Percentiles rank a stretch among this genome's conserved stretches.
Evolutionary conservation across 305 asterid species (phyloP).

Genomic region (Solanum hybrid): DNA sequence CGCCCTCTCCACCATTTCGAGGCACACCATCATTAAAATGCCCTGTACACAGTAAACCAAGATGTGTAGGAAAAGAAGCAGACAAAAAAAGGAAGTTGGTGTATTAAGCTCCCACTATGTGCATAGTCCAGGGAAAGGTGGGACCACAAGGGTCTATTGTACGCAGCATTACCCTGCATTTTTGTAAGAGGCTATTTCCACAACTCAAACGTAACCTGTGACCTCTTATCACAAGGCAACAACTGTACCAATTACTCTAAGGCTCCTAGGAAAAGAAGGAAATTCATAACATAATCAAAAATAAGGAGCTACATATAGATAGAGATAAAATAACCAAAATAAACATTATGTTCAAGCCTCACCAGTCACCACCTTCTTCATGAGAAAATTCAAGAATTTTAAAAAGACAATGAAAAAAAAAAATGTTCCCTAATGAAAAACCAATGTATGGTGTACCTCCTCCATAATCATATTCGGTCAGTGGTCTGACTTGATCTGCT

Average conservation of each 20-base stretch:
- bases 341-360: background rate
- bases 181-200: background rate
- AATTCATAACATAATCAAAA: background rate
- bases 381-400: background rate
- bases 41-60: background rate
- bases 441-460: constrained; percentile 5
- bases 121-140: background rate
- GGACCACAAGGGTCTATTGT: background rate
- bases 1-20: constrained; percentile 3
- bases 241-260: background rate
- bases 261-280: background rate
- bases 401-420: background rate
- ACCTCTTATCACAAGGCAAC: background rate
- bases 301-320: background rate
- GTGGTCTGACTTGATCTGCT: constrained; percentile 15
- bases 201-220: background rate
- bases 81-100: background rate
- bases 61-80: background rate
- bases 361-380: background rate
- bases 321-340: background rate
- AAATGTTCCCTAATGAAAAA: background rate
- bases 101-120: background rate
- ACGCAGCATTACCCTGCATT: background rate
- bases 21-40: background rate
- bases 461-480: constrained; percentile 3